These are phyloP conservation scores for Sporothrix sp. DNA, from an alignment of 2,329 filamentous ascomycete species.

Conservation along the genomic window DNA sequence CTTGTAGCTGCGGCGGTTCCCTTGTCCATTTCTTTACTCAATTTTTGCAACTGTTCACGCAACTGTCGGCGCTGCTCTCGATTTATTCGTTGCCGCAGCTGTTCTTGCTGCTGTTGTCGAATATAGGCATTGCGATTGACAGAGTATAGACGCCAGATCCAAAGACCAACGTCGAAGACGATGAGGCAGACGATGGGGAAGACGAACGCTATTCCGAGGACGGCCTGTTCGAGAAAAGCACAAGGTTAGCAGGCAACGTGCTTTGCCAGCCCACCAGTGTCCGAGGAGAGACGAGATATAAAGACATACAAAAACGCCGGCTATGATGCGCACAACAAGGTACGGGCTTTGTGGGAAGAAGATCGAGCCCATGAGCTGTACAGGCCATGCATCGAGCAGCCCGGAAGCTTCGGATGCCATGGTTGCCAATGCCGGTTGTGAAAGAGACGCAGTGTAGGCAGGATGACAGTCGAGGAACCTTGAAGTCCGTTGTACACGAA, in stretches of 20 bases:
- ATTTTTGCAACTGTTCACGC: background rate
- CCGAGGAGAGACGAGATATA: background rate
- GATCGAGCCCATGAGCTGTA: slow-evolving; percentile 10
- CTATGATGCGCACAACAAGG: slow-evolving; percentile 14
- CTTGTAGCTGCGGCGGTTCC: background rate
- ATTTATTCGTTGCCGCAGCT: background rate
- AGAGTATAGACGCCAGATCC: slow-evolving; percentile 39
- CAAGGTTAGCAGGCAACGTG: slow-evolving; percentile 2
- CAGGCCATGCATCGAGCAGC: slow-evolving; percentile 11
- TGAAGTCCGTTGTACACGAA: too few species aligned
- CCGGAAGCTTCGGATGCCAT: slow-evolving; percentile 9
- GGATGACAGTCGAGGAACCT: too few species aligned
- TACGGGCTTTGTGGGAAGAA: slow-evolving; percentile 15
- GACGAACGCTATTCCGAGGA: slow-evolving; percentile 36
- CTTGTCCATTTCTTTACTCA: background rate
- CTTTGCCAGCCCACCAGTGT: too few species aligned
- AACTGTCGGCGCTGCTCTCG: background rate
- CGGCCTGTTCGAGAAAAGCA: slow-evolving; percentile 25
- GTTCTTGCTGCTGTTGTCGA: slow-evolving; percentile 5
- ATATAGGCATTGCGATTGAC: slow-evolving; percentile 13
- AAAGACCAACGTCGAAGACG: slow-evolving; percentile 41
- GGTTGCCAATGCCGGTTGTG: background rate
- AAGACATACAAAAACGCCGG: slow-evolving; percentile 17
- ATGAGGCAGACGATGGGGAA: slow-evolving; percentile 39
- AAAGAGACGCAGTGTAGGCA: too few species aligned